Percentiles rank a stretch among this genome's conserved stretches.
phyloP scores from a whole-genome alignment of 805 yeast genomes.

The Candida fluviatilis region DNA sequence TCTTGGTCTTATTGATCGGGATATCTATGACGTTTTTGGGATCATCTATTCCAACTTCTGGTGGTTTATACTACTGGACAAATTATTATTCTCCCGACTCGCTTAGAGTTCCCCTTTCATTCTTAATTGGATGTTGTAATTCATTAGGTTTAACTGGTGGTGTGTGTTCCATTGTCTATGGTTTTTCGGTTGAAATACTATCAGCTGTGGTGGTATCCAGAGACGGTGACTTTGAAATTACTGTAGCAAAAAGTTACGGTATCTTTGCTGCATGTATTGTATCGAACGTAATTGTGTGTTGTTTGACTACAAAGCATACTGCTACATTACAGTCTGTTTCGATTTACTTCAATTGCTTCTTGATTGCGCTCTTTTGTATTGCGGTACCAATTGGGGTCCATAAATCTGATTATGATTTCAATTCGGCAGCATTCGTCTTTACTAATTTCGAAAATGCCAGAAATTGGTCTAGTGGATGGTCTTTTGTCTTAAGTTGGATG shows the following conservation, averaged over 20 bases:
- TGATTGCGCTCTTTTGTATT: slow-evolving; percentile 53
- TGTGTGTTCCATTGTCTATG: slow-evolving; percentile 64
- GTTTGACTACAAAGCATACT: slow-evolving; percentile 51
- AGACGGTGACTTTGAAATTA: slow-evolving; percentile 53
- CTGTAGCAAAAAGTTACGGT: slow-evolving; percentile 56
- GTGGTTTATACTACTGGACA: slow-evolving; percentile 53
- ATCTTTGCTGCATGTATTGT: slow-evolving; percentile 60
- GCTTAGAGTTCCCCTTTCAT: slow-evolving; percentile 50
- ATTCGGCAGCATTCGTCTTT: slow-evolving; percentile 42
- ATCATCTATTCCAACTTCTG: slow-evolving; percentile 69
- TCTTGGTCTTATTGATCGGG: slow-evolving; percentile 56
- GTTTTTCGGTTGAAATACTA: slow-evolving; percentile 58
- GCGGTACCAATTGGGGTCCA: slow-evolving; percentile 58
- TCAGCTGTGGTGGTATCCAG: slow-evolving; percentile 53
- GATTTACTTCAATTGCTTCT: slow-evolving; percentile 47
- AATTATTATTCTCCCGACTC: slow-evolving; percentile 59
- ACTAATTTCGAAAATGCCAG: slow-evolving; percentile 47
- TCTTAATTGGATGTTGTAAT: slow-evolving; percentile 63
- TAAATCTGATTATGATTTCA: slow-evolving; percentile 11
- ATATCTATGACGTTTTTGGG: slow-evolving; percentile 65
- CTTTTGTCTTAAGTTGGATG: slow-evolving; percentile 53
- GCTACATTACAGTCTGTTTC: slow-evolving; percentile 60
- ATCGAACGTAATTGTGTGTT: slow-evolving; percentile 49
- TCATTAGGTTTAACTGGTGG: slow-evolving; percentile 65
- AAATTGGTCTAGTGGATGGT: slow-evolving; percentile 19